Evolutionary conservation across 345 rosid species (phyloP).

Genomic region (Arabis alpina): DNA sequence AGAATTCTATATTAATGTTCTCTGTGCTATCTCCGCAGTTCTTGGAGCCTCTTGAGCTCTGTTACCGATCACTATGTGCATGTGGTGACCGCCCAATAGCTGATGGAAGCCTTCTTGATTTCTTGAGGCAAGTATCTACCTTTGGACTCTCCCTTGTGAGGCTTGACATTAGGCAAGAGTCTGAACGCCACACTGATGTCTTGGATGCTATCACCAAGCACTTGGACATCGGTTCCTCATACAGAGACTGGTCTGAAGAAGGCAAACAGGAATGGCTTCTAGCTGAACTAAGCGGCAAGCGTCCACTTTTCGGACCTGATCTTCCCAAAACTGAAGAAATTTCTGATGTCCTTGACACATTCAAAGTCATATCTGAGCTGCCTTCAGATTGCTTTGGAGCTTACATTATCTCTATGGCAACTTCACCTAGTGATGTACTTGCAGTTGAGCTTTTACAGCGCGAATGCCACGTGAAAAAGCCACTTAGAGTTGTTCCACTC

Average conservation of each 20-base stretch:
- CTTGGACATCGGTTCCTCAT: constrained; percentile 86
- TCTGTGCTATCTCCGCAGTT: constrained; percentile 51
- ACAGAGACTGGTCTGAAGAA: constrained; percentile 90
- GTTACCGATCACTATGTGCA: constrained; percentile 87
- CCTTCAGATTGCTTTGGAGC: constrained; percentile 94
- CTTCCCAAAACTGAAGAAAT: constrained; percentile 95
- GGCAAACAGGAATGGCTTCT: constrained; percentile 88
- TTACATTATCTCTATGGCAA: constrained; percentile 98
- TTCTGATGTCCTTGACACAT: constrained; percentile 84
- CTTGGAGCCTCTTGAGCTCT: constrained; percentile 97
- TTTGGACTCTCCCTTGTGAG: constrained; percentile 95
- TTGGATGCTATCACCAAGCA: constrained; percentile 90
- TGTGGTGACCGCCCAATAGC: constrained; percentile 96
- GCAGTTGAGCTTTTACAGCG: constrained; percentile 97
- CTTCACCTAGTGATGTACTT: constrained; percentile 92
- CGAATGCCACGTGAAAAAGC: constrained; percentile 86
- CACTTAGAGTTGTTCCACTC: constrained; percentile 95
- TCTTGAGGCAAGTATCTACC: constrained; percentile 95
- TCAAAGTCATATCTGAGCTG: constrained; percentile 82
- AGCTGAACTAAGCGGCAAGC: constrained; percentile 85
- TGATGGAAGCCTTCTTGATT: constrained; percentile 99
- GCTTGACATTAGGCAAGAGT: constrained; percentile 97
- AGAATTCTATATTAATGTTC: not conserved
- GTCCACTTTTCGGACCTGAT: constrained; percentile 93
- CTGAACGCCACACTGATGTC: constrained; percentile 96